Evolutionary conservation across 2,329 filamentous ascomycete genomes (phyloP).

Genomic region (Neocatenulostroma microsporum): DNA sequence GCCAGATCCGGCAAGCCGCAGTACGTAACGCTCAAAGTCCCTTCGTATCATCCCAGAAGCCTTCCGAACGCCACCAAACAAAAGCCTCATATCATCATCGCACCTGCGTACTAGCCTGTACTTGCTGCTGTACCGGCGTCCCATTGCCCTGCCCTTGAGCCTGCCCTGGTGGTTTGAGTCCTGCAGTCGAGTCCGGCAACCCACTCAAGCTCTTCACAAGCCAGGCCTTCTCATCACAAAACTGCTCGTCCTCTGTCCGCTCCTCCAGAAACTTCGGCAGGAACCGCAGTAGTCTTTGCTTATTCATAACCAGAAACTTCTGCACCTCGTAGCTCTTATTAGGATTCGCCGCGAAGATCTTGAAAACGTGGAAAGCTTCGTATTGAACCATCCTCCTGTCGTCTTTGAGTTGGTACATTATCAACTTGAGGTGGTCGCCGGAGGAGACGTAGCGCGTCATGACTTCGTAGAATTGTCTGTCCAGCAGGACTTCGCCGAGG

Average conservation of each 20-base stretch:
- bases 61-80: too few species aligned
- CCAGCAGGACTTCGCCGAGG: conserved; percentile 85
- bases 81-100: too few species aligned
- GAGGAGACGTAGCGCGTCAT: conserved; percentile 97
- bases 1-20: too few species aligned
- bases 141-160: too few species aligned
- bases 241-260: conserved; percentile 94
- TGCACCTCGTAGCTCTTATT: conserved; percentile 96
- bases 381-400: conserved; percentile 99
- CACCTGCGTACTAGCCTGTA: conserved; percentile 10
- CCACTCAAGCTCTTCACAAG: conserved; percentile 78
- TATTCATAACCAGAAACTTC: conserved; percentile 92
- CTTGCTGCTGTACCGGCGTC: conserved; percentile 6
- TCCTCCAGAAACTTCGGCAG: conserved; percentile 88
- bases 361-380: conserved; percentile 98
- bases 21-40: too few species aligned
- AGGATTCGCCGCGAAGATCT: conserved; percentile 97
- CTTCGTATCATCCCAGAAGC: too few species aligned
- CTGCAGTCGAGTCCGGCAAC: conserved; percentile 26
- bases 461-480: conserved; percentile 92
- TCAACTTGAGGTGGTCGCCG: conserved; percentile 92
- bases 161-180: conserved; percentile 11
- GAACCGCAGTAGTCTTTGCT: conserved; percentile 82
- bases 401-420: conserved; percentile 93
- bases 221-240: conserved; percentile 96